phyloP scores from a whole-genome alignment of 805 yeast species.

The Yamadazyma paraphyllophila region DNA sequence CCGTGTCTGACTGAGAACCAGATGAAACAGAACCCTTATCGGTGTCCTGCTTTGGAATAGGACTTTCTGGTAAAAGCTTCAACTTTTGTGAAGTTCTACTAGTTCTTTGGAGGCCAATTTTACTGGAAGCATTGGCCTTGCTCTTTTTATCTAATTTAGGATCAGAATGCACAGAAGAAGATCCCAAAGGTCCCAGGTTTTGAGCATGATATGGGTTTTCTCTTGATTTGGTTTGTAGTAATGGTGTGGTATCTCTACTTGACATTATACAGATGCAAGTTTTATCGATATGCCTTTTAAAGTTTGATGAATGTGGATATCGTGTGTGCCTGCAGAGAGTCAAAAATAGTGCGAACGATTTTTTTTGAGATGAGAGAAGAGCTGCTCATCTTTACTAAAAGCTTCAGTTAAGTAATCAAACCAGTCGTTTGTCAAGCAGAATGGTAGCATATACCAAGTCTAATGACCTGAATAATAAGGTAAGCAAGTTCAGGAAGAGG shows the following conservation, averaged over 20 bases:
- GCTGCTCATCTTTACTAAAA: neutral
- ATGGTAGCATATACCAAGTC: constrained; percentile 7
- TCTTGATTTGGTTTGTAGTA: constrained; percentile 6
- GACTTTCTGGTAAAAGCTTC: constrained; percentile 56
- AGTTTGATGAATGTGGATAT: neutral
- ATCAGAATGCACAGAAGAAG: neutral
- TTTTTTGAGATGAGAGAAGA: constrained; percentile 9
- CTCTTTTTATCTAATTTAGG: constrained; percentile 5
- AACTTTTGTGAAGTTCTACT: constrained; percentile 73
- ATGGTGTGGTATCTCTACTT: constrained; percentile 10
- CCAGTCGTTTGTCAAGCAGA: neutral
- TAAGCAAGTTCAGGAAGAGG: neutral
- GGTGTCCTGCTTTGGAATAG: neutral
- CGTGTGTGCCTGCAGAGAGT: constrained; percentile 6
- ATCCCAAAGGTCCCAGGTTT: neutral
- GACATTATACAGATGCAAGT: neutral
- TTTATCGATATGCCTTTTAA: neutral
- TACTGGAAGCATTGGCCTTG: constrained; percentile 19
- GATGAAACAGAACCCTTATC: constrained; percentile 11
- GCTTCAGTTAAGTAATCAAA: neutral
- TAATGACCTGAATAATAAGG: neutral
- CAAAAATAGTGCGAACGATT: neutral
- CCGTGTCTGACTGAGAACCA: constrained; percentile 4
- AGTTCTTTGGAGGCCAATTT: constrained; percentile 70
- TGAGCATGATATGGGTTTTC: constrained; percentile 16